These are phyloP conservation scores for Oryza coarctata DNA, from an alignment of 176 grass and related monocot species.

Conservation along the genomic window DNA sequence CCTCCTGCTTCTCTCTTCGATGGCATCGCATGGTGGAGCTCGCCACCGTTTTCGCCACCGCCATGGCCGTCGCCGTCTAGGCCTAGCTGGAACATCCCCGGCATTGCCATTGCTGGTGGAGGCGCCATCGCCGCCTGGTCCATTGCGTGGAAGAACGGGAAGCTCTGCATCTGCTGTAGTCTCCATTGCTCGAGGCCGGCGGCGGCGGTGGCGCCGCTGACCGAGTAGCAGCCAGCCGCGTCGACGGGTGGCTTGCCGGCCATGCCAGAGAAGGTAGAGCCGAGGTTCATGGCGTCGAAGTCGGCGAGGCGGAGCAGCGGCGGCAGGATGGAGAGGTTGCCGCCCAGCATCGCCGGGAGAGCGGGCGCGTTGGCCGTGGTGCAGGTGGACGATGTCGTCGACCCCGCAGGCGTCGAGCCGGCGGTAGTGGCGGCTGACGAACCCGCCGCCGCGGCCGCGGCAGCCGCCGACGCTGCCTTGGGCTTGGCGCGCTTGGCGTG, in stretches of 20 bases:
- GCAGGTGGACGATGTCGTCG: constrained; percentile 35
- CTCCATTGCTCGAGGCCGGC: constrained; percentile 51
- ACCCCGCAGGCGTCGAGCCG: background rate
- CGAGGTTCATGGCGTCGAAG: constrained; percentile 59
- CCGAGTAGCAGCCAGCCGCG: background rate
- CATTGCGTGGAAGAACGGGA: constrained; percentile 64
- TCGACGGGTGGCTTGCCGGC: constrained; percentile 28
- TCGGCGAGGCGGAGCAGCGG: constrained; percentile 56
- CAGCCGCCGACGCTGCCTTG: background rate
- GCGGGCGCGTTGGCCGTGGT: constrained; percentile 1
- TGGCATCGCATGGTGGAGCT: constrained; percentile 29
- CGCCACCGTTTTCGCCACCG: constrained; percentile 28
- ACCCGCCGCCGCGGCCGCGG: background rate
- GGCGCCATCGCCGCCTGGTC: constrained; percentile 31
- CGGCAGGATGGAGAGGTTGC: constrained; percentile 45
- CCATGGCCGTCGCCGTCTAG: constrained; percentile 11
- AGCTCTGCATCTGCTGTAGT: constrained; percentile 55
- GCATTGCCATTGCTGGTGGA: constrained; percentile 37
- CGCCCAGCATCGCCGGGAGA: constrained; percentile 30
- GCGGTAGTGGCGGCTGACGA: background rate
- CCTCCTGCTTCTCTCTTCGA: constrained; percentile 33
- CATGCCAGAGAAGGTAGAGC: constrained; percentile 44
- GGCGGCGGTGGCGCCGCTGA: background rate
- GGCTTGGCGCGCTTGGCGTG: constrained; percentile 62
- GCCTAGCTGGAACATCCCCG: constrained; percentile 43